A percentile compares a stretch with the other conserved stretches of the same genome.
These are phyloP conservation scores for Juglanconis juglandina DNA, from an alignment of 2,329 filamentous ascomycete genomes.

Conservation along the genomic window DNA sequence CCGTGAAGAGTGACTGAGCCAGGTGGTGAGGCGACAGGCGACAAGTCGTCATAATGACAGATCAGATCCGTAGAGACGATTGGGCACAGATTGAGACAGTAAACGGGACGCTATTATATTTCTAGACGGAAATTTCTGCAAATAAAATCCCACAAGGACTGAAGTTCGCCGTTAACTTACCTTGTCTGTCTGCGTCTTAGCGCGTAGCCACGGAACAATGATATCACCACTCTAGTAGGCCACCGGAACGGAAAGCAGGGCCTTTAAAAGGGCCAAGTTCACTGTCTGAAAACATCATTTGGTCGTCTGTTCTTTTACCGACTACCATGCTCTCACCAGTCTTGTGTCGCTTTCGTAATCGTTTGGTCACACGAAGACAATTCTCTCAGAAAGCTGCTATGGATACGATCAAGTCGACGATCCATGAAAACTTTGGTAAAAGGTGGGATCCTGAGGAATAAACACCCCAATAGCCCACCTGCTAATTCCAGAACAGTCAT, in stretches of 20 bases:
- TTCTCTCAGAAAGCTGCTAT: background rate
- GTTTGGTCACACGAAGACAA: background rate
- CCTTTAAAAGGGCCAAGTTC: background rate
- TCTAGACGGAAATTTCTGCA: no score
- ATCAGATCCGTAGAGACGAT: no score
- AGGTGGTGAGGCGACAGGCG: no score
- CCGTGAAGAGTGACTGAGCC: no score
- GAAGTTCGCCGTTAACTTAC: background rate
- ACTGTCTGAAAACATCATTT: background rate
- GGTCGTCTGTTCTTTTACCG: background rate
- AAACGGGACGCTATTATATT: no score
- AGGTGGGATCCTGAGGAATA: slow-evolving; percentile 20
- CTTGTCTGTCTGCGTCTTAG: background rate
- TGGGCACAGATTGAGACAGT: no score
- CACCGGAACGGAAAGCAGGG: background rate
- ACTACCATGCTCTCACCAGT: background rate
- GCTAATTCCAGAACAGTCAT: background rate
- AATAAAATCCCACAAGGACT: no score
- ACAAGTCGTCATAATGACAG: no score
- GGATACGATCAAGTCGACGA: slow-evolving; percentile 8
- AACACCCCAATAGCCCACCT: no score
- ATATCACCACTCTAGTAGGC: background rate
- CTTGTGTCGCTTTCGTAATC: background rate
- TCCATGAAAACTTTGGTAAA: slow-evolving; percentile 25
- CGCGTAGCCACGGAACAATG: background rate